Conservation (phyloP, 2,329 filamentous ascomycete species). For the Myriosclerotinia curreyana region DNA sequence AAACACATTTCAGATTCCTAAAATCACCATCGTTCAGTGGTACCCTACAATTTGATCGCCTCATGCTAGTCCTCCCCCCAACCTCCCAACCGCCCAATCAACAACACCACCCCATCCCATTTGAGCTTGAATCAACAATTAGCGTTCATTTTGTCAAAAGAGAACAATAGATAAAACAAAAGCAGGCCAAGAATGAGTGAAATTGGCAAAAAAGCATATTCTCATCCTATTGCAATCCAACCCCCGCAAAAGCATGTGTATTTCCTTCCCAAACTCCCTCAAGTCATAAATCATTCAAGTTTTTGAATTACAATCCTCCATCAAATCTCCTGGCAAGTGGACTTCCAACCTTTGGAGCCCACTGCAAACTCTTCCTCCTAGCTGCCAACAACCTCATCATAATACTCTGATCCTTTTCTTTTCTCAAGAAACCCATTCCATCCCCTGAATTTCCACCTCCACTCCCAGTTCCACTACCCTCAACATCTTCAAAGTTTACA, state of each 20-base stretch:
- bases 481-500: conserved; percentile 27
- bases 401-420: conserved; percentile 50
- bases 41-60: not conserved
- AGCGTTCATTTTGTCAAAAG: not conserved
- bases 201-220: not conserved
- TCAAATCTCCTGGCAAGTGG: conserved; percentile 55
- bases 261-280: not conserved
- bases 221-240: not conserved
- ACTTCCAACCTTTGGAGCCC: conserved; percentile 71
- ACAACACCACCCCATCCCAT: not conserved
- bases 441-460: conserved; percentile 2
- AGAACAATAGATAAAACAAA: not conserved
- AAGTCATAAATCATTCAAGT: not conserved
- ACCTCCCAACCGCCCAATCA: no score
- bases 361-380: conserved; percentile 73
- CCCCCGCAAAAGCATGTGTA: not conserved
- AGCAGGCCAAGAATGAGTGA: not conserved
- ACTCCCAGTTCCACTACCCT: not conserved
- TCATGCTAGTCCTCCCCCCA: not conserved
- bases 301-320: conserved; percentile 3
- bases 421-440: conserved; percentile 43
- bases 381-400: conserved; percentile 60
- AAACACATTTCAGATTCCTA: not conserved
- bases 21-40: not conserved
- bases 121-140: not conserved